Evolutionary conservation across 305 asterid species (phyloP).

Genomic region (Fraxinus xanthoxyloides): DNA sequence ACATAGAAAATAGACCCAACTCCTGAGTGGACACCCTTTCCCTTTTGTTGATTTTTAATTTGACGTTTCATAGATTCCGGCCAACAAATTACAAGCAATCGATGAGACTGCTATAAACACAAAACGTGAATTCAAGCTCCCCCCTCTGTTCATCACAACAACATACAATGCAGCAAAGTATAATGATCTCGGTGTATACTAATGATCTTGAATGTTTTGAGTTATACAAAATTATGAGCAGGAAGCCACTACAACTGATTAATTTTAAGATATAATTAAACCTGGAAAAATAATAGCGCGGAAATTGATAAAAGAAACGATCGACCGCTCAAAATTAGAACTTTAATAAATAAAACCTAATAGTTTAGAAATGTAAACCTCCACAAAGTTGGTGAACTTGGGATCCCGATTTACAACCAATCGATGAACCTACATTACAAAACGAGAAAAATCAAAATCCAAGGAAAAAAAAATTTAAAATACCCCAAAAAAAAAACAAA

Average conservation of each 20-base stretch:
- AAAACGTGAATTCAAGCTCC: background rate
- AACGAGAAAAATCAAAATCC: background rate
- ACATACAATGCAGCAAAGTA: background rate
- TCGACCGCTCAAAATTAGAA: background rate
- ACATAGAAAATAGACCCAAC: background rate
- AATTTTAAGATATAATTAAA: background rate
- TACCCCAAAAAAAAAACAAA: background rate
- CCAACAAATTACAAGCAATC: background rate
- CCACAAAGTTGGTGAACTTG: constrained; percentile 93
- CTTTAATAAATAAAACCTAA: background rate
- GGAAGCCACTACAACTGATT: background rate
- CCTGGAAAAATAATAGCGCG: background rate
- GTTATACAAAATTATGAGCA: background rate
- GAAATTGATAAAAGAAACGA: background rate
- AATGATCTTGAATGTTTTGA: background rate
- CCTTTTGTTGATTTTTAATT: background rate
- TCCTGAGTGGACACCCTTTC: background rate
- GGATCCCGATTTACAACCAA: constrained; percentile 95
- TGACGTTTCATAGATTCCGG: background rate
- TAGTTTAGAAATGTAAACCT: constrained; percentile 41
- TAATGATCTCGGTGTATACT: background rate
- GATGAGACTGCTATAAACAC: background rate
- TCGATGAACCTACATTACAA: constrained; percentile 72
- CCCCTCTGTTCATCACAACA: background rate
- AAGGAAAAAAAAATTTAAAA: background rate